These are phyloP conservation scores for Arthrobotrys sinensis DNA, from an alignment of 2,329 filamentous ascomycete genomes.

Conservation along the genomic window DNA sequence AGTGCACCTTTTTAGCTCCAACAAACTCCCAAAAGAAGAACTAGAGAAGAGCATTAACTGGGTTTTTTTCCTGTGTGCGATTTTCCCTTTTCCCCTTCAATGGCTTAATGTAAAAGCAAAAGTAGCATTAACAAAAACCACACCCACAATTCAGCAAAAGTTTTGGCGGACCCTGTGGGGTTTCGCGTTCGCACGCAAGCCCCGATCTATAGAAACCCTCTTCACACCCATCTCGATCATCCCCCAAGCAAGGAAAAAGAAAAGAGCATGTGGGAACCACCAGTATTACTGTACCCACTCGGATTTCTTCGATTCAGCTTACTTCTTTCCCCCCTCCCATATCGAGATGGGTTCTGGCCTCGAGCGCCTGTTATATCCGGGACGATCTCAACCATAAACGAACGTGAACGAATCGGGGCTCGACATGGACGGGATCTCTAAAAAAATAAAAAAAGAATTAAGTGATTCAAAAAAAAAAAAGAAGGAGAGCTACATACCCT, in stretches of 20 bases:
- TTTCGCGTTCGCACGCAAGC: not conserved
- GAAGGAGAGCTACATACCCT: not conserved
- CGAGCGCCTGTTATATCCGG: conserved; percentile 36
- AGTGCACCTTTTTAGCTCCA: not conserved
- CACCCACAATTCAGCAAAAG: not conserved
- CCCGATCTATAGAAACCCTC: conserved; percentile 24
- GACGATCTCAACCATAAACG: conserved; percentile 37
- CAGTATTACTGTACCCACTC: conserved; percentile 8
- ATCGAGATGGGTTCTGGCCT: conserved; percentile 37
- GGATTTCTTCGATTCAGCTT: conserved; percentile 38
- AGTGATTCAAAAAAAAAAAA: conserved; percentile 15
- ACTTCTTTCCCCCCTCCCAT: conserved; percentile 16
- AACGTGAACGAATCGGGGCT: conserved; percentile 19
- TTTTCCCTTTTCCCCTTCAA: not conserved
- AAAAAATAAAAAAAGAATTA: conserved; percentile 16
- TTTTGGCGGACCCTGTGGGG: not conserved
- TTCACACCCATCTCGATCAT: conserved; percentile 12
- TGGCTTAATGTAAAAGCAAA: not conserved
- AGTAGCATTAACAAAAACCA: not conserved
- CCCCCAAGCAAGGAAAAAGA: conserved; percentile 4
- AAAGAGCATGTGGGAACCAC: conserved; percentile 1
- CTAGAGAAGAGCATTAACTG: too few species aligned
- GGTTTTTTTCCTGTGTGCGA: conserved; percentile 5
- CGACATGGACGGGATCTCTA: conserved; percentile 26
- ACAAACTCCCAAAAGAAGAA: not conserved